Base-by-base conservation (phyloP, 495 filamentous ascomycete species). In the Penicillium bovifimosum region DNA sequence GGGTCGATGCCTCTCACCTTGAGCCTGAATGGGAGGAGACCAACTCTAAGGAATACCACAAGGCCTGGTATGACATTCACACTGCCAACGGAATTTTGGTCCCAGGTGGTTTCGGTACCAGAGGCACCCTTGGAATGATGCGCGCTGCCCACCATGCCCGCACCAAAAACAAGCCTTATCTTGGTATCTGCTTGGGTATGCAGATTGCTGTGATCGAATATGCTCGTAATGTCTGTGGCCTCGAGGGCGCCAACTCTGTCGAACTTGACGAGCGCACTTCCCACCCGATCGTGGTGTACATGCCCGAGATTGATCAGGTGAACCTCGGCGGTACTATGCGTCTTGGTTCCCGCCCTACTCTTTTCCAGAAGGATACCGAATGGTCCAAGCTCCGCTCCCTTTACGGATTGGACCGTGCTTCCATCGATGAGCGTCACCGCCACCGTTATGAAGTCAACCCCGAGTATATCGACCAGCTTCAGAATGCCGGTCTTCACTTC, bases 181-280 rank as follows among this genome's bases (percentile, higher is more conserved):
- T 97, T 7, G 92, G 93, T 47, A 86, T 98, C 50, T 98, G 93
- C 67, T 81, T 98, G 13, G 93, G 93, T 33, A 88, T 98, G 84
- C 93, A 98, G 67, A 75, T 96, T 33, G 91, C 93, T 14, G 91
- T 96, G 13, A 87, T 96, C 54, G 92, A 97, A 62, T 88, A 80
- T 53, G 88, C 88, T n/a, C 80, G 86, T 32, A 80, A 90, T 52
- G 71, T 89, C 9, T 85, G 78, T 72, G 80, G 75, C 26, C 71
- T 87, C 36, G 55, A 68, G 6, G 70, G 74, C 42, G 89, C 87
- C 2, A 77, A 74, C 10, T 86, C 80, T 24, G 80, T 79, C 34
- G 90, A 96, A 63, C 78, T 93, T 47, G 65, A 84, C 50, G 70
- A 74, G 0, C 50, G 71, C 3, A 74, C 80, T 5, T 64, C 76